Evolutionary conservation across 768 basidiomycete genomes (phyloP).

Genomic region (Pleurotus platypus): DNA sequence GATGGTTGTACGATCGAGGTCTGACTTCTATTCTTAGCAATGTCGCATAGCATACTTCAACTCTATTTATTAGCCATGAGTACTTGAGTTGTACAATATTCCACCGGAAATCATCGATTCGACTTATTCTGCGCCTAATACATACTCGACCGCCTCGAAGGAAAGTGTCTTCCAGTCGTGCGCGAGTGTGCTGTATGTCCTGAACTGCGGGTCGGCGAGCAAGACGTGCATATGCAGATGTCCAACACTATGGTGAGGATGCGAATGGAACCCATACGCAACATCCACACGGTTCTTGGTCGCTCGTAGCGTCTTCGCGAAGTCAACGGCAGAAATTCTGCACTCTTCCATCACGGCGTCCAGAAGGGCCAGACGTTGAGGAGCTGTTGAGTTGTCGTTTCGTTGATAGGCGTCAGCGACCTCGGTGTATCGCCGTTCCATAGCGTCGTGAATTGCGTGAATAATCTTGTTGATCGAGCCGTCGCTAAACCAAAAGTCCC

Average conservation of each 20-base stretch:
- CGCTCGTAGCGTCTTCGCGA: neutral
- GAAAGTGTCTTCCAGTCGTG: constrained; percentile 4
- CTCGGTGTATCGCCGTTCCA: neutral
- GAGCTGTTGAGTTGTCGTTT: neutral
- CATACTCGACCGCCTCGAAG: too few relatives aligned
- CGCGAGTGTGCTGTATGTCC: neutral
- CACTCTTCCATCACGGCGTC: neutral
- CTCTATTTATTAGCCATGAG: too few relatives aligned
- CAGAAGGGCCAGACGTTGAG: neutral
- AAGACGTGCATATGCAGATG: constrained; percentile 6
- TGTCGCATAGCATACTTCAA: too few relatives aligned
- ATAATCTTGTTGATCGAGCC: neutral
- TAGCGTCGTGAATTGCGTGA: neutral
- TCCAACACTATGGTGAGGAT: constrained; percentile 2
- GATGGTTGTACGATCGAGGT: too few relatives aligned
- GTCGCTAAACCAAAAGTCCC: neutral
- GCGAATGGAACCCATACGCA: neutral
- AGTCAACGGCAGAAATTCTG: neutral
- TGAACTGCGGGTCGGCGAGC: neutral
- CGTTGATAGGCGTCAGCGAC: neutral
- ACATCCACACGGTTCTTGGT: neutral
- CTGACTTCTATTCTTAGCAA: too few relatives aligned
- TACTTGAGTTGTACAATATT: too few relatives aligned
- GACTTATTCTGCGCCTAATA: too few relatives aligned
- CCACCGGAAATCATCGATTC: too few relatives aligned